Percentiles rank a stretch among this genome's conserved stretches.
phyloP scores from a whole-genome alignment of 192 early-diverging fungal genomes.

The Phlyctochytrium bullatum region DNA sequence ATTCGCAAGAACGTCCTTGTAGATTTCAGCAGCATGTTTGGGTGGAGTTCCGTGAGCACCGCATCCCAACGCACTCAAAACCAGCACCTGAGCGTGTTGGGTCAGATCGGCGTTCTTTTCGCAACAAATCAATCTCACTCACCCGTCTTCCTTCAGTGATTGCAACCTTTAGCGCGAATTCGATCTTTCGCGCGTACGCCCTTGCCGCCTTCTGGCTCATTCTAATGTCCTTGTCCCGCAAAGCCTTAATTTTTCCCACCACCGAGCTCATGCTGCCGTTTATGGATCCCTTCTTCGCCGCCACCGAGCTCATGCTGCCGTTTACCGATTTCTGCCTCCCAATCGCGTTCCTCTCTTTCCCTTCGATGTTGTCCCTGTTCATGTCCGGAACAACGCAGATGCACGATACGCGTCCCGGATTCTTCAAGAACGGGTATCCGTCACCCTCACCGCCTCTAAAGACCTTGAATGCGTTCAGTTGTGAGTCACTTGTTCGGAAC shows the following conservation, averaged over 20 bases:
- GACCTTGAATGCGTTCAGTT: not conserved
- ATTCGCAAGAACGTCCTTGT: not conserved
- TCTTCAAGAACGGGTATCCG: not conserved
- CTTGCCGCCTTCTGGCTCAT: conserved; percentile 5
- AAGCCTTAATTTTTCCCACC: not conserved
- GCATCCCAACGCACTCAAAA: conserved; percentile 21
- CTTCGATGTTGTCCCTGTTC: not conserved
- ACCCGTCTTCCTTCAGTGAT: conserved; percentile 9
- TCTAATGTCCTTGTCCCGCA: conserved; percentile 6
- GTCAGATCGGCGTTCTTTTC: too few relatives aligned
- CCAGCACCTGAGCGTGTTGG: not conserved
- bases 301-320: not conserved
- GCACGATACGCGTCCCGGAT: conserved; percentile 5
- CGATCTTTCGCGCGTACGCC: conserved; percentile 19
- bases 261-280: not conserved
- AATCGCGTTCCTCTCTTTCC: not conserved
- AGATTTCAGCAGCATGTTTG: conserved; percentile 20
- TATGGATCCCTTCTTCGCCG: not conserved
- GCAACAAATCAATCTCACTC: not conserved
- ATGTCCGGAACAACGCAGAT: conserved; percentile 4
- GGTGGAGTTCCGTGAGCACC: conserved; percentile 24
- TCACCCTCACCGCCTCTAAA: not conserved
- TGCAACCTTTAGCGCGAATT: conserved; percentile 16
- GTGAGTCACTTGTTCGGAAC: not conserved
- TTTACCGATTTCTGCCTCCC: not conserved